phyloP scores from a whole-genome alignment of 345 rosid species.

The Raphanus sativus region DNA sequence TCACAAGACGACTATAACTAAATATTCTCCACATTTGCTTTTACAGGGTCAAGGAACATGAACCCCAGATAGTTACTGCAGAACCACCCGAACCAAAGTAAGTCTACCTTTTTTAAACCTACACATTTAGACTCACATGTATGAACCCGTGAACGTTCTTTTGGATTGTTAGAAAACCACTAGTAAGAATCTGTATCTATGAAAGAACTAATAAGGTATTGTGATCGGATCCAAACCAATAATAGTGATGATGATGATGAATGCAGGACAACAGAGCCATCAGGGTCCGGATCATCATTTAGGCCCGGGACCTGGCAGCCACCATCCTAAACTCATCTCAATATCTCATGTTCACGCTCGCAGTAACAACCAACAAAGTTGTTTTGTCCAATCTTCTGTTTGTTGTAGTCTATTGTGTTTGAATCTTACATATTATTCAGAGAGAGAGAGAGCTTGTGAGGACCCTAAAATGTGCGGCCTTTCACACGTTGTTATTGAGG shows the following conservation, averaged over 20 bases:
- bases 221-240: neutral
- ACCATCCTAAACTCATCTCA: constrained; percentile 49
- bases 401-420: constrained; percentile 23
- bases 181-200: neutral
- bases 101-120: neutral
- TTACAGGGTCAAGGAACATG: constrained; percentile 32
- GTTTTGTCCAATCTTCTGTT: neutral
- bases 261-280: constrained; percentile 71
- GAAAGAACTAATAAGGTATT: neutral
- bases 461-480: constrained; percentile 21
- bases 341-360: neutral
- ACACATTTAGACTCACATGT: neutral
- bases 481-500: constrained; percentile 17
- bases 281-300: constrained; percentile 81
- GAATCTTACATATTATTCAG: constrained; percentile 4
- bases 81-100: constrained; percentile 33
- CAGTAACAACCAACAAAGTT: neutral
- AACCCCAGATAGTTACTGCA: constrained; percentile 23
- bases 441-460: constrained; percentile 4
- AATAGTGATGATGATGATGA: constrained; percentile 20
- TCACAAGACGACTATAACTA: neutral
- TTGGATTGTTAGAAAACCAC: neutral
- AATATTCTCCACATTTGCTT: constrained; percentile 13
- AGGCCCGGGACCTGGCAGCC: constrained; percentile 98
- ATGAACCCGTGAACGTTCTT: neutral